Evolutionary conservation across 768 basidiomycete genomes (phyloP).

Genomic region (Agrocybe chaxingu): DNA sequence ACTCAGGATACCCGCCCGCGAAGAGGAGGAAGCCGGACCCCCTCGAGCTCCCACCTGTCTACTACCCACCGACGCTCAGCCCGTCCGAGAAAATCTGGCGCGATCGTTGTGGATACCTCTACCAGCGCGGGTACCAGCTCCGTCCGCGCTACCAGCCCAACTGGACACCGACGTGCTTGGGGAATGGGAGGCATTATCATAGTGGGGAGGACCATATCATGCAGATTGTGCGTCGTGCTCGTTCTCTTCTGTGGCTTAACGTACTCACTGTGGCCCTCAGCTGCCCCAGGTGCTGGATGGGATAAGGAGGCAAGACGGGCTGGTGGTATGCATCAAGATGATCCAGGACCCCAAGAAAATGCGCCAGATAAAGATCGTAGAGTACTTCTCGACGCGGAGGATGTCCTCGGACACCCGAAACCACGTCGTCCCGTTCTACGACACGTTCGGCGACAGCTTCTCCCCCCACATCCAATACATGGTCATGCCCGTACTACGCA

Average conservation of each 20-base stretch:
- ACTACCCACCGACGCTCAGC: conserved; percentile 21
- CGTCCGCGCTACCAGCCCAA: conserved; percentile 24
- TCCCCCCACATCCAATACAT: conserved; percentile 24
- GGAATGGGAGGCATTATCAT: conserved; percentile 19
- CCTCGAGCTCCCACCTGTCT: conserved; percentile 12
- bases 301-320: conserved; percentile 19
- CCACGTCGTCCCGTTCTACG: conserved; percentile 23
- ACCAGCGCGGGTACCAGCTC: conserved; percentile 22
- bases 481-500: conserved; percentile 35
- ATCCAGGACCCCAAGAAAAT: conserved; percentile 19
- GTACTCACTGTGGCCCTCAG: conserved; percentile 9
- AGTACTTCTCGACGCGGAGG: conserved; percentile 20
- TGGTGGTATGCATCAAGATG: conserved; percentile 27
- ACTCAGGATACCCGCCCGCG: conserved; percentile 5
- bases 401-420: conserved; percentile 20
- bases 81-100: conserved; percentile 25
- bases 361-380: conserved; percentile 20
- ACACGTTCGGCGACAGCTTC: conserved; percentile 17
- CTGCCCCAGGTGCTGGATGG: conserved; percentile 26
- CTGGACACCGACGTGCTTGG: conserved; percentile 20
- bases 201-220: conserved; percentile 25
- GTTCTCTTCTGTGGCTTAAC: neutral
- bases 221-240: conserved; percentile 19
- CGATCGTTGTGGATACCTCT: conserved; percentile 22
- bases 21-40: conserved; percentile 9